Evolutionary conservation across 768 basidiomycete genomes (phyloP).

Genomic region (Trametes cingulata): DNA sequence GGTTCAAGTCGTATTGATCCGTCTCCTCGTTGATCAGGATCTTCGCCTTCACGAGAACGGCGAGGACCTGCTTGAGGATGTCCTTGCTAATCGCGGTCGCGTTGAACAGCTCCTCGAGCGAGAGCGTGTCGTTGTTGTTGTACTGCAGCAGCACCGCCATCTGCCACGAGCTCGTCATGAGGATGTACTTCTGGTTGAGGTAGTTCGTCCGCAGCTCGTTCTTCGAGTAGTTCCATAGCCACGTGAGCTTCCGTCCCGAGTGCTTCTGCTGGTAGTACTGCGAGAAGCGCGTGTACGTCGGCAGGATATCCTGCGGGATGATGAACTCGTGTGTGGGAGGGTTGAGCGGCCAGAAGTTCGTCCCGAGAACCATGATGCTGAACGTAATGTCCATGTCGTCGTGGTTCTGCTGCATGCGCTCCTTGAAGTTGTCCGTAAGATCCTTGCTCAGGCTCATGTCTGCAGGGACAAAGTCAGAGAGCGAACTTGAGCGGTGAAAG

Average conservation of each 20-base stretch:
- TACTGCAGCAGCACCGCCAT: slow-evolving; percentile 94
- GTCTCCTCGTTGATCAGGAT: slow-evolving; percentile 85
- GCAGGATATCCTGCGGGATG: slow-evolving; percentile 83
- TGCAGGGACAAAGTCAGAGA: slow-evolving; percentile 32
- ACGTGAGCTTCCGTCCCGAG: slow-evolving; percentile 92
- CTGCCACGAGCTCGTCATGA: slow-evolving; percentile 95
- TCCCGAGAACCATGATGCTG: slow-evolving; percentile 90
- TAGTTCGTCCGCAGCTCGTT: slow-evolving; percentile 95
- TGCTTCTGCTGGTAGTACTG: slow-evolving; percentile 94
- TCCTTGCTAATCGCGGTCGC: slow-evolving; percentile 85
- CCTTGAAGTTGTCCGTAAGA: slow-evolving; percentile 92
- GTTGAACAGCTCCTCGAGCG: slow-evolving; percentile 72
- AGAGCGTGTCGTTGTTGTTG: slow-evolving; percentile 87
- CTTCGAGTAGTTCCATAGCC: slow-evolving; percentile 98
- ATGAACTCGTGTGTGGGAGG: slow-evolving; percentile 83
- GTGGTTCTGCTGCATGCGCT: slow-evolving; percentile 85
- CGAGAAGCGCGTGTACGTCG: slow-evolving; percentile 89
- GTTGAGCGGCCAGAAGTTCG: slow-evolving; percentile 93
- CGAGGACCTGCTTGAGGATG: slow-evolving; percentile 68
- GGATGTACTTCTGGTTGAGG: slow-evolving; percentile 90
- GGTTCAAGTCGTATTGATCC: slow-evolving; percentile 92
- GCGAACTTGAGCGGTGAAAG: background rate
- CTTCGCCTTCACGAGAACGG: slow-evolving; percentile 73
- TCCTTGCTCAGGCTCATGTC: slow-evolving; percentile 97
- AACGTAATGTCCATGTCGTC: slow-evolving; percentile 89